Base-by-base conservation (phyloP, 129 eudicot genomes). In the Kitagawia praeruptora region DNA sequence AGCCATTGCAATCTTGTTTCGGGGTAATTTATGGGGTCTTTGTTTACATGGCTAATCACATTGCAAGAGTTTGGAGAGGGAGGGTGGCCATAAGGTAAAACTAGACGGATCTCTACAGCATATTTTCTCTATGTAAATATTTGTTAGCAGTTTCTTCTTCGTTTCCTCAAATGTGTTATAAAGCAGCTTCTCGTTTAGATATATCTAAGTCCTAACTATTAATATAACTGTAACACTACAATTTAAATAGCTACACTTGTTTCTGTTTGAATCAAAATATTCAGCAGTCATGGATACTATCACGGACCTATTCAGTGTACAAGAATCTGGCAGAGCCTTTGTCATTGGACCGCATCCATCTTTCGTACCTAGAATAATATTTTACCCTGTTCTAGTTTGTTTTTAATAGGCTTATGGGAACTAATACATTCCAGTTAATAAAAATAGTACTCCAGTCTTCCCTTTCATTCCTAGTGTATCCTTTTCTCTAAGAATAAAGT, bases 1-100 rank as follows among this genome's bases (percentile, higher is more conserved):
- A 58, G 80, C 89, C 91, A 18, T 45, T 78, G 19, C 23, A 21
- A 5, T 53, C 54, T 44, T 78, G 81, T 45, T 78, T 64, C 21
- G 54, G 61, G 28, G 46, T 27, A 46, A 78, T 78, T 23, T 42
- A 38, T 63, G 28, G 54, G 41, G 40, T 40, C 28, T 34, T 78
- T 18, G 28, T 28, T 28, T 78, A 66, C 74, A 40, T 78, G 73
- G 27, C 46, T 56, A 58, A n/a, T 38, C 56, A 64, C 2, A 13
- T 63, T 41, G 53, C 54, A 4, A 76, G 79, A 37, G 67, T 54
- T 16, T 76, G 70, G 48, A 76, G 70, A 31, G 79, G 70, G 31
- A 77, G 80, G 73, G 34, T 54, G 31, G 69, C 70, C 23, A 23
- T 77, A 5, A 77, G 70, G 80, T 77, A 71, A 54, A 39, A 38